Percentiles rank a stretch among this genome's conserved stretches.
Conservation (phyloP, 495 filamentous ascomycete genomes). For the Hypoxylon subgilvum region DNA sequence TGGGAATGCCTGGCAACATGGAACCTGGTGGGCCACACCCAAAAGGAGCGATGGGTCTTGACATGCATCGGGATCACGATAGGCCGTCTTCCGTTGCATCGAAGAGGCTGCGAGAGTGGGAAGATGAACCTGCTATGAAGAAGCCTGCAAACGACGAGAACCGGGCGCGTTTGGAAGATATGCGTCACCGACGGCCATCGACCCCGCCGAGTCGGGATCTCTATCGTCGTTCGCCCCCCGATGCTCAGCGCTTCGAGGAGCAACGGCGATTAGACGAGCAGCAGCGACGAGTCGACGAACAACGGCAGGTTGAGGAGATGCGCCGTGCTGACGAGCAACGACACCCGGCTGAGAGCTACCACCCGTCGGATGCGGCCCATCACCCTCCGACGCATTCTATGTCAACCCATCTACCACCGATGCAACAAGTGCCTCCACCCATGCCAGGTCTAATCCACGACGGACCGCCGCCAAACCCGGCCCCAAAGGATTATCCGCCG, state of each 20-base stretch:
- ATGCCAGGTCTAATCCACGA: constrained; percentile 65
- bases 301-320: constrained; percentile 51
- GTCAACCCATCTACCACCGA: constrained; percentile 70
- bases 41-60: constrained; percentile 49
- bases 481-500: constrained; percentile 65
- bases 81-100: constrained; percentile 78
- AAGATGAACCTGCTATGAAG: constrained; percentile 78
- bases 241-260: constrained; percentile 67
- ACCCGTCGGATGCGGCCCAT: constrained; percentile 89
- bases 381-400: constrained; percentile 73
- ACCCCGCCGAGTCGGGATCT: constrained; percentile 72
- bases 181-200: constrained; percentile 74
- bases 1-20: constrained; percentile 68
- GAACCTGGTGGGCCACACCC: constrained; percentile 72
- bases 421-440: constrained; percentile 65
- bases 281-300: constrained; percentile 57
- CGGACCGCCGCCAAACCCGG: constrained; percentile 58
- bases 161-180: constrained; percentile 83
- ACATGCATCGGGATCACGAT: constrained; percentile 73
- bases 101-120: constrained; percentile 90
- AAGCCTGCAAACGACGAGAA: constrained; percentile 88
- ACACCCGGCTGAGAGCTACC: constrained; percentile 75
- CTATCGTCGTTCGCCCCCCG: constrained; percentile 77
- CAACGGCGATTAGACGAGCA: constrained; percentile 60
- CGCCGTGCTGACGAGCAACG: constrained; percentile 67